Evolutionary conservation across 1,284 basidiomycete species (phyloP), one percentile per base, ranked within the genome.

Genomic region (Cutaneotrichosporon cavernicola): DNA sequence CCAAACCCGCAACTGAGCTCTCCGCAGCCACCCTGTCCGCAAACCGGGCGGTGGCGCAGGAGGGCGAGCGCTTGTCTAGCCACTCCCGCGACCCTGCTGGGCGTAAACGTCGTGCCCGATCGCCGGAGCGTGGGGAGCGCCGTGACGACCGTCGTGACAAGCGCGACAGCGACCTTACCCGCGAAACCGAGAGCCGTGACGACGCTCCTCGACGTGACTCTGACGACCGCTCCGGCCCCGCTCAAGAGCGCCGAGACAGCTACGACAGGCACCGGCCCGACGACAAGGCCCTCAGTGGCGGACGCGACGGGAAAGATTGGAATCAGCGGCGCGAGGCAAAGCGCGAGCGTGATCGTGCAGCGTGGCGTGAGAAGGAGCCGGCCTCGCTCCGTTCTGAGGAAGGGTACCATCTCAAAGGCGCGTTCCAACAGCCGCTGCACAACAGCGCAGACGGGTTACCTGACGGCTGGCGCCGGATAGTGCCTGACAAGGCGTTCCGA

Each of bases 401-500:
- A 22, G 49, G 49, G 13, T 50, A 50, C 18, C 51, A 53, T 16
- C 30, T 53, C 18, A 53, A 53, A 31, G 51, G 51, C 30, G 51
- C 51, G 16, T 53, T 53, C 51, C 51, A 53, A 14, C 51, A 53
- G 51, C 51, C 51, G 26, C n/a, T 53, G 16, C 51, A 53, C 31
- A 53, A 53, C 31, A 53, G 51, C 31, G 34, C 51, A 8, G 30
- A 53, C 51, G 51, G 51, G 31, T 18, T 53, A 18, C 51, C 51
- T 5, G 30, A 14, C 5, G 51, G 51, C 16, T 53, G 51, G 51
- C 13, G 51, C 6, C 51, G 51, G 16, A 53, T 53, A 53, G 51
- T 53, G 31, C 51, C 51, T 8, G 51, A 53, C 51, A 53, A 53
- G 30, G 51, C 51, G 51, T 53, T 53, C 51, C 51, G 51, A 31